Evolutionary conservation across 768 basidiomycete genomes (phyloP).

Genomic region (Phylloporus sp.): DNA sequence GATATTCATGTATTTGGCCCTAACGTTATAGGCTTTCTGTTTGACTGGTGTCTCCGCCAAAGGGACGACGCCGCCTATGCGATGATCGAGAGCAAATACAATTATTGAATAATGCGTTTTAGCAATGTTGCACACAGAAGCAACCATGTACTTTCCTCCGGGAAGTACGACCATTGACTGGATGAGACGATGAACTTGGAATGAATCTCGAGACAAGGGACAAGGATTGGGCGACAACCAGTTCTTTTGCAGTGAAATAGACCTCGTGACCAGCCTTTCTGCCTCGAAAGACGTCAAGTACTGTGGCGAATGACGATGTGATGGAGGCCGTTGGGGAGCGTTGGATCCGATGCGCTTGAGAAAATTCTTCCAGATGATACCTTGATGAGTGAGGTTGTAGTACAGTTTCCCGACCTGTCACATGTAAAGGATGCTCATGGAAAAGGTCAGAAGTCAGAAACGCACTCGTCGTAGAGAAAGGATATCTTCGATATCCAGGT

Average conservation of each 20-base stretch:
- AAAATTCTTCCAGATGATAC: constrained; percentile 66
- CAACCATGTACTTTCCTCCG: constrained; percentile 65
- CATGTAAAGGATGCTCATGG: not conserved
- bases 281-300: constrained; percentile 36
- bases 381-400: constrained; percentile 62
- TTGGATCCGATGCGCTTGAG: constrained; percentile 52
- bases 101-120: constrained; percentile 47
- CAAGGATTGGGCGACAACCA: constrained; percentile 46
- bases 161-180: constrained; percentile 57
- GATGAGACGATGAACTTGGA: constrained; percentile 34
- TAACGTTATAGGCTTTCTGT: constrained; percentile 52
- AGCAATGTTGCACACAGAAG: constrained; percentile 48
- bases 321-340: constrained; percentile 59
- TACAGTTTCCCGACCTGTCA: constrained; percentile 54
- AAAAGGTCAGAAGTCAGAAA: not conserved
- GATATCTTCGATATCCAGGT: constrained; percentile 37
- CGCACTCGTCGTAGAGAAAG: constrained; percentile 35
- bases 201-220: constrained; percentile 23
- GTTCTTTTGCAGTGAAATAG: constrained; percentile 56
- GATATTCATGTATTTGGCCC: constrained; percentile 57
- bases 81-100: constrained; percentile 57
- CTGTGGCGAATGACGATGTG: constrained; percentile 39
- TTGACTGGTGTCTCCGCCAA: constrained; percentile 48
- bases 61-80: constrained; percentile 35
- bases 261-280: constrained; percentile 59